Conservation (phyloP, 1,139 yeast genomes). For the Candida tunisiensis region DNA sequence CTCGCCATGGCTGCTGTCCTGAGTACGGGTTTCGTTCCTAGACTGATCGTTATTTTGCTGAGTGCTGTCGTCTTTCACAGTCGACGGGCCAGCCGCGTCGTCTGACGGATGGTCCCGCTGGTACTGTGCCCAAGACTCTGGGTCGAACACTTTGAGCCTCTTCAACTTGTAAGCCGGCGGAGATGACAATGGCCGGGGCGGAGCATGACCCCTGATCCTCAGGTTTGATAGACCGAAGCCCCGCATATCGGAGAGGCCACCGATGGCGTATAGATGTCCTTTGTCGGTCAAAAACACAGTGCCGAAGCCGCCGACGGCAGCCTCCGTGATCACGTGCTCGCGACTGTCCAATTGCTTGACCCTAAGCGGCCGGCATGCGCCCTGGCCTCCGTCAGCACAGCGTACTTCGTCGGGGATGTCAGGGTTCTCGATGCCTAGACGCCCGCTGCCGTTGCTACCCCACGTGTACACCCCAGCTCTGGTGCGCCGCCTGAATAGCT, state of each 20-base stretch:
- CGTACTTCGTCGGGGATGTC: conserved; percentile 5
- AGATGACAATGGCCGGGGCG: too few relatives aligned
- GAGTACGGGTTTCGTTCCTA: too few relatives aligned
- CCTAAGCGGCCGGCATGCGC: conserved; percentile 6
- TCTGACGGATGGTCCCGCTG: too few relatives aligned
- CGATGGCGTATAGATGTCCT: conserved; percentile 12
- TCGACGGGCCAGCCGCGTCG: too few relatives aligned
- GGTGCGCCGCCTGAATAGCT: conserved; percentile 28
- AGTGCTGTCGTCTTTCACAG: too few relatives aligned
- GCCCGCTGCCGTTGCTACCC: conserved; percentile 38
- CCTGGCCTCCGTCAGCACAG: conserved; percentile 2
- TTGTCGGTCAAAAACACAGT: conserved; percentile 30
- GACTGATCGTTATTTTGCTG: too few relatives aligned
- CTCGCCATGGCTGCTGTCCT: too few relatives aligned
- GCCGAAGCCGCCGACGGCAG: conserved; percentile 54
- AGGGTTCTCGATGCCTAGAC: conserved; percentile 34
- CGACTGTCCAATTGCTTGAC: conserved; percentile 20
- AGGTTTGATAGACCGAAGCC: too few relatives aligned
- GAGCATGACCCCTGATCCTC: too few relatives aligned
- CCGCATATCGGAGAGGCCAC: conserved; percentile 5
- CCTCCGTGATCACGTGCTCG: conserved; percentile 33
- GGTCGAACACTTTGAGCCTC: too few relatives aligned
- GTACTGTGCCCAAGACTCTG: too few relatives aligned
- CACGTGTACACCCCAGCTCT: conserved; percentile 38
- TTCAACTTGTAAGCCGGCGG: too few relatives aligned